Percentiles rank a stretch among this genome's conserved stretches.
Conservation (phyloP, 768 basidiomycete genomes). For the Leucosporidium scottii region DNA sequence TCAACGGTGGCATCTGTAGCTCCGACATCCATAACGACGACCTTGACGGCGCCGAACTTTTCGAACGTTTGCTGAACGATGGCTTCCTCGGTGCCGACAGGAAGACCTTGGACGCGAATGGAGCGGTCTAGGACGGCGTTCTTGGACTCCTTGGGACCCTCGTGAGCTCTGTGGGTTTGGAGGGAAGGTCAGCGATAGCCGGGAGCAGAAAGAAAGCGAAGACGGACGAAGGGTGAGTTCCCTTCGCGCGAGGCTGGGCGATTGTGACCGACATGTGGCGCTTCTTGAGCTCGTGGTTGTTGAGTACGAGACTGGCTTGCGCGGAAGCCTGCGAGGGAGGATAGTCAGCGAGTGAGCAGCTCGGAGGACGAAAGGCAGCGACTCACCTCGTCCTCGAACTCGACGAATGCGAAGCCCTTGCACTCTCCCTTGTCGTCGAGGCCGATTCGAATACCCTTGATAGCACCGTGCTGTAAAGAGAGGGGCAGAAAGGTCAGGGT, state of each 20-base stretch:
- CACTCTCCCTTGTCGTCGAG: conserved; percentile 61
- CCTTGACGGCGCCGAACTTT: conserved; percentile 59
- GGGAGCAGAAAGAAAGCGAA: background rate
- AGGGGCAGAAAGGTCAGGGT: background rate
- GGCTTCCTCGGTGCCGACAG: conserved; percentile 74
- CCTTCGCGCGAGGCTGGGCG: conserved; percentile 62
- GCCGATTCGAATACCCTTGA: conserved; percentile 75
- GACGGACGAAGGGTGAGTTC: conserved; percentile 49
- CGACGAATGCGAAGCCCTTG: conserved; percentile 87
- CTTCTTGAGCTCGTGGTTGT: conserved; percentile 81
- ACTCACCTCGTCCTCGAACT: conserved; percentile 73
- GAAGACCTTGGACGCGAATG: conserved; percentile 67
- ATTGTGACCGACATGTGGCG: conserved; percentile 83
- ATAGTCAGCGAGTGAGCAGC: background rate
- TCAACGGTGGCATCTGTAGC: conserved; percentile 49
- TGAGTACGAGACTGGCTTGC: conserved; percentile 62
- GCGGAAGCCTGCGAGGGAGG: conserved; percentile 55
- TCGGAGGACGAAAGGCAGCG: background rate
- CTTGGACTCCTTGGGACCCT: conserved; percentile 26
- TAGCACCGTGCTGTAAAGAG: conserved; percentile 59
- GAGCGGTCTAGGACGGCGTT: conserved; percentile 61
- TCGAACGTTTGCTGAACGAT: conserved; percentile 82
- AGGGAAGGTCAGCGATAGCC: background rate
- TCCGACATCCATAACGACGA: conserved; percentile 67
- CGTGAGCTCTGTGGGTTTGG: background rate